phyloP scores from a whole-genome alignment of 805 yeast genomes.

The Tetrapisispora iriomotensis region DNA sequence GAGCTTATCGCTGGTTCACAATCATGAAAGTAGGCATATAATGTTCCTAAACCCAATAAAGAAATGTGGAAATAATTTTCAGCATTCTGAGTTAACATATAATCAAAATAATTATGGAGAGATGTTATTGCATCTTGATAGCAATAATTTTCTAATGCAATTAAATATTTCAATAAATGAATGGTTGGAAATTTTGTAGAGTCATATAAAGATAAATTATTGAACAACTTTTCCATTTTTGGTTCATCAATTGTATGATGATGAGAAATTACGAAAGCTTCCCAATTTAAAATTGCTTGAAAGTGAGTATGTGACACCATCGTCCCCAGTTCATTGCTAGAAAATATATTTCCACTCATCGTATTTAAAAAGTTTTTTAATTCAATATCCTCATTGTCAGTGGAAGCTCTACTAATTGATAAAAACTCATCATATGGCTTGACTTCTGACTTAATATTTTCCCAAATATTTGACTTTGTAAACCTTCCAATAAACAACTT shows the following conservation, averaged over 20 bases:
- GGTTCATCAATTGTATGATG: background rate
- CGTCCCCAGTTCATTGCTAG: background rate
- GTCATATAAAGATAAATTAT: constrained; percentile 7
- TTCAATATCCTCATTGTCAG: background rate
- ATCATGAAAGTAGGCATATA: constrained; percentile 61
- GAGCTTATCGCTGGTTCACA: constrained; percentile 63
- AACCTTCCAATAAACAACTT: constrained; percentile 1
- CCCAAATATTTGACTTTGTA: background rate
- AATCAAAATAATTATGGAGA: constrained; percentile 57
- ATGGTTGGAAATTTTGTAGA: constrained; percentile 20
- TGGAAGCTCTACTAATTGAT: background rate
- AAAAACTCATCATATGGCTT: background rate
- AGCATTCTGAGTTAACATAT: constrained; percentile 58
- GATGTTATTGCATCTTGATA: constrained; percentile 37
- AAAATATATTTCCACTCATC: background rate
- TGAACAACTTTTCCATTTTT: background rate
- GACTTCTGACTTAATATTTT: background rate
- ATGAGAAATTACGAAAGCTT: constrained; percentile 6
- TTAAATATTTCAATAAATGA: constrained; percentile 17
- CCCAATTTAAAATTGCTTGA: constrained; percentile 18
- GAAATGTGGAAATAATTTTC: constrained; percentile 69
- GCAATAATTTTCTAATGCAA: constrained; percentile 8
- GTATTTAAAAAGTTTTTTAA: background rate
- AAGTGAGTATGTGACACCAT: constrained; percentile 14
- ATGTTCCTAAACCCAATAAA: constrained; percentile 56